A percentile compares a stretch with the other conserved stretches of the same genome.
Evolutionary conservation across 805 yeast species (phyloP).

Genomic region (Wickerhamomyces bisporus): DNA sequence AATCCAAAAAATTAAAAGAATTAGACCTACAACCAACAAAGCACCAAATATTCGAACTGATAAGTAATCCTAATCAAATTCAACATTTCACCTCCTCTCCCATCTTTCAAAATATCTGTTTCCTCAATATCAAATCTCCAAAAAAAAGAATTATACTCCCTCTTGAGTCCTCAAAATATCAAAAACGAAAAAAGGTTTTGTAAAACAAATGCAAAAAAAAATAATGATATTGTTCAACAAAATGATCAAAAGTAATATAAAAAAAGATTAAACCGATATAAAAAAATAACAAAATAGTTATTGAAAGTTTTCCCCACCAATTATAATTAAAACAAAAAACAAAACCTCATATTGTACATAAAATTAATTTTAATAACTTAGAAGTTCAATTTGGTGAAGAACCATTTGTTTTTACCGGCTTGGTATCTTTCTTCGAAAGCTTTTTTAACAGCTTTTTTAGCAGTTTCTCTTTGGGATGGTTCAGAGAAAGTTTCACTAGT

Average conservation of each 20-base stretch:
- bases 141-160: background rate
- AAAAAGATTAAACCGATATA: background rate
- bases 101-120: background rate
- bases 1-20: background rate
- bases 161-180: background rate
- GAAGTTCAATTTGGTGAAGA: constrained; percentile 96
- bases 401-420: constrained; percentile 99
- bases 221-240: background rate
- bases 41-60: background rate
- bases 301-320: constrained; percentile 1
- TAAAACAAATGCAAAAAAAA: constrained; percentile 1
- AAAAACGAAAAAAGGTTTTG: background rate
- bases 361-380: constrained; percentile 28
- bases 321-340: background rate
- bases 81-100: constrained; percentile 3
- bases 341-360: background rate
- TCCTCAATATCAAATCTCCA: background rate
- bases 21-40: background rate
- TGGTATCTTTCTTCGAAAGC: constrained; percentile 99
- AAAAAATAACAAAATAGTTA: too few species aligned
- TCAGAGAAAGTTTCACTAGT: constrained; percentile 92
- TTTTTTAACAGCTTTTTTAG: constrained; percentile 98
- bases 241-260: background rate
- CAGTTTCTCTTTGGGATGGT: constrained; percentile 98
- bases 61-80: too few species aligned